phyloP scores from a whole-genome alignment of 495 filamentous ascomycete genomes.

The Elasticomyces elasticus region DNA sequence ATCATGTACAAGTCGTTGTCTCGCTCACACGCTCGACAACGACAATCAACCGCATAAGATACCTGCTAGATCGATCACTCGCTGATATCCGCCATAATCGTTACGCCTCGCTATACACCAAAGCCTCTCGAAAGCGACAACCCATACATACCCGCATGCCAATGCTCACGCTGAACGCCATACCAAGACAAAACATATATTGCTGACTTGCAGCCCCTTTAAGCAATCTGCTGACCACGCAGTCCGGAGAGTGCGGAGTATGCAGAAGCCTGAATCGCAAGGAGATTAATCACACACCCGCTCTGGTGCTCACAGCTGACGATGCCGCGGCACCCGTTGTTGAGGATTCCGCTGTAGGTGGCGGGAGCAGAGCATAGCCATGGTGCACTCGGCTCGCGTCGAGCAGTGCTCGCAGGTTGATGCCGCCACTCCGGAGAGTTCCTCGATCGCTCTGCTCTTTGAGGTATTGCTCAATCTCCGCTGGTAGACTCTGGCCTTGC shows the following conservation, averaged over 20 bases:
- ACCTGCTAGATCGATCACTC: no score
- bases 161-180: not conserved
- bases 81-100: no score
- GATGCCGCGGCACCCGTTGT: not conserved
- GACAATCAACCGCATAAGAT: no score
- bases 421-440: not conserved
- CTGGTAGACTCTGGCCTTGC: slow-evolving; percentile 14
- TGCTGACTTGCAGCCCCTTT: not conserved
- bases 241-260: not conserved
- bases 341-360: not conserved
- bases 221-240: not conserved
- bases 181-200: not conserved
- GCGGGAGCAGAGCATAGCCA: not conserved
- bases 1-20: no score
- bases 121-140: no score
- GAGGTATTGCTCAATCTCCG: slow-evolving; percentile 20
- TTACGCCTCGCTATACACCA: no score
- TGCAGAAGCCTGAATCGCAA: not conserved
- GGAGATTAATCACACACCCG: not conserved
- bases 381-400: not conserved
- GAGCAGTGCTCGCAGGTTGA: not conserved
- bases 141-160: not conserved
- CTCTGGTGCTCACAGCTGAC: not conserved
- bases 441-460: slow-evolving; percentile 20
- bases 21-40: no score